phyloP scores from a whole-genome alignment of 1,139 yeast species.

The Spencermartinsiella ligniputridi region DNA sequence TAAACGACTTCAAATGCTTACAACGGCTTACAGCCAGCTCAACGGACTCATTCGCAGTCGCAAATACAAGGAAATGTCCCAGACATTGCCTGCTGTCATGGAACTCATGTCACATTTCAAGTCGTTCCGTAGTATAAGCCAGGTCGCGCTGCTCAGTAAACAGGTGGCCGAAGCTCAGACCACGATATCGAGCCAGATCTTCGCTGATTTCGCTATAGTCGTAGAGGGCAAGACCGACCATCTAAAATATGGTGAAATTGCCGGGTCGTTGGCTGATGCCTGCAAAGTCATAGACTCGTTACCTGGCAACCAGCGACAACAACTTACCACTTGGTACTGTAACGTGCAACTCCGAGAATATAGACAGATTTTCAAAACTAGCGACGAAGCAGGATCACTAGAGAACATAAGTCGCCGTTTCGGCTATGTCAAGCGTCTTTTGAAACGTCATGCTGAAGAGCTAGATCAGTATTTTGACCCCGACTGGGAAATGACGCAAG shows the following conservation, averaged over 20 bases:
- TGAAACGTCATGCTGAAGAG: constrained; percentile 54
- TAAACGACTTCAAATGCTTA: constrained; percentile 80
- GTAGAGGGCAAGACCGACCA: constrained; percentile 29
- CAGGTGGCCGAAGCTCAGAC: constrained; percentile 61
- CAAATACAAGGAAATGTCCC: constrained; percentile 63
- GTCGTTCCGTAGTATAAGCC: constrained; percentile 78
- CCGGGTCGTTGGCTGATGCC: constrained; percentile 46
- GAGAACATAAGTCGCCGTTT: constrained; percentile 81
- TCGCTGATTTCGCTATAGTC: constrained; percentile 62
- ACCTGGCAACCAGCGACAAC: constrained; percentile 56
- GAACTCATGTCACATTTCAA: constrained; percentile 75
- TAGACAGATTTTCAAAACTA: constrained; percentile 62
- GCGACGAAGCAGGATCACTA: constrained; percentile 90
- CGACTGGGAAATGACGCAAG: constrained; percentile 65
- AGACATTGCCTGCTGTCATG: constrained; percentile 68
- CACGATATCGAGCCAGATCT: constrained; percentile 65
- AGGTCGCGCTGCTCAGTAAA: constrained; percentile 66
- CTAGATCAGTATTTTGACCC: constrained; percentile 57
- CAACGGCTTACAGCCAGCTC: constrained; percentile 70
- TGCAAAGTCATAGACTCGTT: constrained; percentile 69
- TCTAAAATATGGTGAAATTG: constrained; percentile 12
- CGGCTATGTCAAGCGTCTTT: constrained; percentile 70
- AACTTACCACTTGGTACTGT: constrained; percentile 71
- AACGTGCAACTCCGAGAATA: constrained; percentile 69
- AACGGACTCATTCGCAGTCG: constrained; percentile 43